phyloP scores from a whole-genome alignment of 1,284 basidiomycete genomes.

The Xerocomus amazonicus region DNA sequence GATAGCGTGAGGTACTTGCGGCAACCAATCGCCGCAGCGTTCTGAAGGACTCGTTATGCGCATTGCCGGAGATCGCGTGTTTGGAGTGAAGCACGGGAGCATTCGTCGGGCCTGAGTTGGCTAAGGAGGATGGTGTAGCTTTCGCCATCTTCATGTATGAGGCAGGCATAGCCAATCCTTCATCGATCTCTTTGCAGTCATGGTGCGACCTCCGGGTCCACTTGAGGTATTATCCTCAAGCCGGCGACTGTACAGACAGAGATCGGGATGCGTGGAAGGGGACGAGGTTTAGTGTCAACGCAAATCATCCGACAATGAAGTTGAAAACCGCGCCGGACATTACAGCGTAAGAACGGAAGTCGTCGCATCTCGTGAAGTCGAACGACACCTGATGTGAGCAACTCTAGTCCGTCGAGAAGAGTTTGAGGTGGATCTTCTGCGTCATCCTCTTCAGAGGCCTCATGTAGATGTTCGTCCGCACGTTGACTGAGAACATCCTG shows the following conservation, averaged over 20 bases:
- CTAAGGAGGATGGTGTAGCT: slow-evolving; percentile 96
- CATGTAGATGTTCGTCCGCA: too few species aligned
- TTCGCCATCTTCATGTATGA: too few species aligned
- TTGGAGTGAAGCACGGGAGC: slow-evolving; percentile 90
- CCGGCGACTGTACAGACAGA: slow-evolving; percentile 29
- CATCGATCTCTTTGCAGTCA: slow-evolving; percentile 19
- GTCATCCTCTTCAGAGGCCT: too few species aligned
- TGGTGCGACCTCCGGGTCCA: not conserved
- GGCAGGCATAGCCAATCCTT: too few species aligned
- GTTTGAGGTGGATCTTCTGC: slow-evolving; percentile 13
- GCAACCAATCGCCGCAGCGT: slow-evolving; percentile 92
- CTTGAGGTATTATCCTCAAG: not conserved
- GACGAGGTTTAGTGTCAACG: slow-evolving; percentile 12
- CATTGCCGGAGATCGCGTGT: slow-evolving; percentile 78
- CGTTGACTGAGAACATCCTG: too few species aligned
- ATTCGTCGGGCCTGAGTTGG: too few species aligned
- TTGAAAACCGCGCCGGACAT: slow-evolving; percentile 46
- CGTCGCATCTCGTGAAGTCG: slow-evolving; percentile 24
- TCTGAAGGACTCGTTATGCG: slow-evolving; percentile 91
- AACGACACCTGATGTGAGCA: slow-evolving; percentile 11
- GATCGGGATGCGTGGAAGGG: slow-evolving; percentile 21
- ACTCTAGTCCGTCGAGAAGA: slow-evolving; percentile 25
- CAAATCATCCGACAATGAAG: slow-evolving; percentile 30
- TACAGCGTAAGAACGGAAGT: slow-evolving; percentile 54
- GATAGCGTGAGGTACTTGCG: slow-evolving; percentile 93